Percentiles rank a stretch among this genome's conserved stretches.
Evolutionary conservation across 257 asterid species (phyloP).

Genomic region (Salvia hispanica): DNA sequence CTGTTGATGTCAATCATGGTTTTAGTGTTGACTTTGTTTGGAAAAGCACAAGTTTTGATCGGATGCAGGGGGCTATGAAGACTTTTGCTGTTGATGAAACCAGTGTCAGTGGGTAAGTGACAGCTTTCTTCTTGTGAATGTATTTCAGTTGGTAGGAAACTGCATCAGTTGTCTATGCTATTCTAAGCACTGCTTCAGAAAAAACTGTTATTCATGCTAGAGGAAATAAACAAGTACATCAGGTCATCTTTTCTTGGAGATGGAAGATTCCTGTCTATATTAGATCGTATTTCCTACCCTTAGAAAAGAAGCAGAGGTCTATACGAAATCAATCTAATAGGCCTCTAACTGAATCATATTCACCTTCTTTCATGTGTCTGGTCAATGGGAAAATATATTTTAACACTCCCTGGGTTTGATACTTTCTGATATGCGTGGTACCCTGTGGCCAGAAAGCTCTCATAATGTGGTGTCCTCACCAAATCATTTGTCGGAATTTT

Average conservation of each 20-base stretch:
- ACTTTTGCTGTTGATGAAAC: conserved; percentile 99
- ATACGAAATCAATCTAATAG: background rate
- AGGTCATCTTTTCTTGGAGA: conserved; percentile 2
- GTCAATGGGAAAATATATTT: conserved; percentile 2
- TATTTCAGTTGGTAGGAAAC: background rate
- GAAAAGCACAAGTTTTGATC: conserved; percentile 99
- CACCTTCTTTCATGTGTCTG: background rate
- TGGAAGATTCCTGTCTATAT: background rate
- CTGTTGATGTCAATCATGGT: conserved; percentile 89
- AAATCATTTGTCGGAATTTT: background rate
- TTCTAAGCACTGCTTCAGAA: background rate
- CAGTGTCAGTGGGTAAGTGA: conserved; percentile 96
- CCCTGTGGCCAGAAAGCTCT: background rate
- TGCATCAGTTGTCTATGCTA: background rate
- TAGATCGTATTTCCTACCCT: background rate
- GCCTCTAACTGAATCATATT: background rate
- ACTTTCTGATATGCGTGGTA: conserved; percentile 7
- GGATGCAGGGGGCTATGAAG: conserved; percentile 99
- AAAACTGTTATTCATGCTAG: background rate
- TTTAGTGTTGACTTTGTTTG: conserved; percentile 96
- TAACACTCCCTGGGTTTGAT: background rate
- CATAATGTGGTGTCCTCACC: background rate
- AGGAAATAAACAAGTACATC: background rate
- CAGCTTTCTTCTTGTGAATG: conserved; percentile 2
- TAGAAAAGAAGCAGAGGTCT: background rate